Percentiles rank a stretch among this genome's conserved stretches.
phyloP scores from a whole-genome alignment of 169 alveolate genomes.

The Plasmodium inui region DNA sequence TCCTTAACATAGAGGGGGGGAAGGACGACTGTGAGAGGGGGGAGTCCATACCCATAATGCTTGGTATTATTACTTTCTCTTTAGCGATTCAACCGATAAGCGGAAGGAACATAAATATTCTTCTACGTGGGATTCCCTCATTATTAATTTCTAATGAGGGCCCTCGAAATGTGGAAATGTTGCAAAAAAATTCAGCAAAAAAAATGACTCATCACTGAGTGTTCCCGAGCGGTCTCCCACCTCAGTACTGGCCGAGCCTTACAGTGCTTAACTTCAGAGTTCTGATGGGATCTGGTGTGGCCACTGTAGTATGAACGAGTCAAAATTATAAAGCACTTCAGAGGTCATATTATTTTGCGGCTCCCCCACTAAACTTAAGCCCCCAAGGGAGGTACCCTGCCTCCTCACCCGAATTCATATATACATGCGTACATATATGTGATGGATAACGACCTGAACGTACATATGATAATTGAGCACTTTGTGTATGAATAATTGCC shows the following conservation, averaged over 20 bases:
- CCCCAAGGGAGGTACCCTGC: not conserved
- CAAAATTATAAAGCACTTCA: not conserved
- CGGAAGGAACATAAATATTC: too few relatives aligned
- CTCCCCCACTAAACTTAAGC: not conserved
- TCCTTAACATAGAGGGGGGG: not conserved
- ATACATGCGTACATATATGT: not conserved
- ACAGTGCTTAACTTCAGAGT: conserved; percentile 94
- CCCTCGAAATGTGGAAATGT: not conserved
- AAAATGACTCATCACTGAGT: conserved; percentile 76
- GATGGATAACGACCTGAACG: not conserved
- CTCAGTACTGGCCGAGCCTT: conserved; percentile 92
- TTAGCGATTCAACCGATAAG: not conserved
- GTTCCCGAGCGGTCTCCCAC: conserved; percentile 95
- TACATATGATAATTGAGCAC: not conserved
- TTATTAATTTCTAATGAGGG: not conserved
- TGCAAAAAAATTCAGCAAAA: not conserved
- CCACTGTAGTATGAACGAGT: conserved; percentile 89
- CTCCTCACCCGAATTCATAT: not conserved
- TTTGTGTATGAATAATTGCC: not conserved
- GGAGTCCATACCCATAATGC: not conserved
- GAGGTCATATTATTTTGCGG: not conserved
- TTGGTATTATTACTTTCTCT: too few relatives aligned
- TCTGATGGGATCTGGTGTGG: conserved; percentile 95
- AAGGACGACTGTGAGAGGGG: not conserved
- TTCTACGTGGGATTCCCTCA: not conserved